Evolutionary conservation across 176 grass and related monocot species (phyloP), one percentile per base, ranked within the genome.

Genomic region (Miscanthus lutarioriparius): DNA sequence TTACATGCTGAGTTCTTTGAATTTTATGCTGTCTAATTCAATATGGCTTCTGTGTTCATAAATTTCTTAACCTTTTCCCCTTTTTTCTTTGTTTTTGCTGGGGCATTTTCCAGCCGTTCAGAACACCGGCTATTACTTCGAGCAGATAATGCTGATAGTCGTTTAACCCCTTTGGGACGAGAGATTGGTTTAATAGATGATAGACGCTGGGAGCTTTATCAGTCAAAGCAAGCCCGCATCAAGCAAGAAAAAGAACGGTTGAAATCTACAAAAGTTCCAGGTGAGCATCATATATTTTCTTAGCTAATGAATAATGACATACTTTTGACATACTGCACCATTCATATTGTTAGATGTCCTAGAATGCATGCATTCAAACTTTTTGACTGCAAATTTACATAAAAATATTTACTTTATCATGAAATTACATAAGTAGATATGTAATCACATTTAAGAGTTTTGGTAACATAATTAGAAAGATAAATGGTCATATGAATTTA

Each of bases 131-230:
- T 98, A 75, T 84, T 98, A 43, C 91, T 98, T 86, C 87, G 93
- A 79, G 74, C 96, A 10, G 96, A 98, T 78, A 98, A 98, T 92
- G 96, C 96, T 72, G 93, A 98, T 76, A 98, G 93, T 81, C 93
- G 96, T 47, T 74, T 98, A 72, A 95, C 93, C 51, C 93, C 93
- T 92, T 86, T 96, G 48, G 96, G 87, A 15, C 78, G 91, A 75
- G 96, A 98, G 20, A 98, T 98, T 81, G 96, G 96, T 74, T 90
- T 98, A 26, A 95, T 96, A 90, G 89, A 95, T 86, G 93, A 95
- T 63, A 91, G 93, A 67, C 89, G 86, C 23, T 98, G 96, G 96
- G 83, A 95, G 70, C 75, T 98, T 51, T 98, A 98, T 51, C 79
- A 88, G 78, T 87, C 84, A 66, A 98, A 98, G 84, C 96, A 98